These are phyloP conservation scores for Thuja plicata DNA, from an alignment of 83 land plant genomes.

Conservation along the genomic window DNA sequence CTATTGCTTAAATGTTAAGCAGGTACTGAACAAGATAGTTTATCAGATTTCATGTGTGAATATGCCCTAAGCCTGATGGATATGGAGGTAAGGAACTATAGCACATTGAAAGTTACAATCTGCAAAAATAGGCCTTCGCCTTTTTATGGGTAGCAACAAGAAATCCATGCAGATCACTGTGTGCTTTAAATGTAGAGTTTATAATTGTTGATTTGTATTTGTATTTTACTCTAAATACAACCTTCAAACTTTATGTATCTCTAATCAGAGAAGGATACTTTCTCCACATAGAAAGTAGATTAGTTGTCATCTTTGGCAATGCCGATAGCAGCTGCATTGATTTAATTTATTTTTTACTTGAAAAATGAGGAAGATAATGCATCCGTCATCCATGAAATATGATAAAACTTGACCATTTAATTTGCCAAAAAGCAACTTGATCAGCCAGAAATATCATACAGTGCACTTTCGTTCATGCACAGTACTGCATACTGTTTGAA, in stretches of 20 bases:
- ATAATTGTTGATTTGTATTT: neutral
- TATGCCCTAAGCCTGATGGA: constrained; percentile 1
- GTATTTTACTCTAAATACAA: neutral
- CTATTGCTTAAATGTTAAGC: neutral
- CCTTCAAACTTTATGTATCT: neutral
- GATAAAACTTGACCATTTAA: too few relatives aligned
- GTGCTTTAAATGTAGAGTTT: neutral
- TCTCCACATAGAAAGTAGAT: neutral
- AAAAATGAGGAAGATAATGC: too few relatives aligned
- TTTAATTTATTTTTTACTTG: too few relatives aligned
- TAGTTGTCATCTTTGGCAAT: neutral
- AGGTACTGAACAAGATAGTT: neutral
- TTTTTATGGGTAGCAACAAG: neutral
- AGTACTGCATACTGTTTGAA: too few relatives aligned
- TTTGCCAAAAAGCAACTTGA: too few relatives aligned
- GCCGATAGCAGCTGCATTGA: neutral
- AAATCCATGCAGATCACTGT: neutral
- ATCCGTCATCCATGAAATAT: too few relatives aligned
- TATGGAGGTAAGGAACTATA: neutral
- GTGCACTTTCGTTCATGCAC: too few relatives aligned
- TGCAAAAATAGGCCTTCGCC: neutral
- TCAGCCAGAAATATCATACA: too few relatives aligned
- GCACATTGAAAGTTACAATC: neutral
- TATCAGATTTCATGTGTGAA: constrained; percentile 2
- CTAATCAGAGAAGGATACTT: neutral